Conservation (phyloP, 495 filamentous ascomycete genomes). For the Penicillium flavigenum region DNA sequence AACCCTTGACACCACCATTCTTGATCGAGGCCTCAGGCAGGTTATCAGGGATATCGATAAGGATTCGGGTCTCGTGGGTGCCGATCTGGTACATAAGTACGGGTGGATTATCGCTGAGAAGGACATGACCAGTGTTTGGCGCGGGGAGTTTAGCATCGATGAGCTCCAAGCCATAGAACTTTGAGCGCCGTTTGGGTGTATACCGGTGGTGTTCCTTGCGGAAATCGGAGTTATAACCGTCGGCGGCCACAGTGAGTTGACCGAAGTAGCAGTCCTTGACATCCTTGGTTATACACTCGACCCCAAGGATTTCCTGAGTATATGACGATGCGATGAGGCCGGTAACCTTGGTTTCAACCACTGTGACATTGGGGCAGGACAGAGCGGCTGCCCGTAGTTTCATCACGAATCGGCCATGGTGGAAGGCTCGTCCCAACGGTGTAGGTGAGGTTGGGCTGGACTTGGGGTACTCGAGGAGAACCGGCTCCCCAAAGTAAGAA, state of each 20-base stretch:
- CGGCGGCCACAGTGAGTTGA: conserved; percentile 80
- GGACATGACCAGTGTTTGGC: conserved; percentile 77
- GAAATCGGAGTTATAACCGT: conserved; percentile 93
- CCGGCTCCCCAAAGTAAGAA: conserved; percentile 73
- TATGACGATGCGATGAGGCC: conserved; percentile 58
- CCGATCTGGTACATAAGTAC: conserved; percentile 97
- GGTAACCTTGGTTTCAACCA: conserved; percentile 71
- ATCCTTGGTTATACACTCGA: conserved; percentile 61
- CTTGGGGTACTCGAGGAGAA: conserved; percentile 72
- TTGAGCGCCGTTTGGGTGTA: conserved; percentile 67
- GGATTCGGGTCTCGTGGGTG: conserved; percentile 84
- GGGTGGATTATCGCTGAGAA: conserved; percentile 72
- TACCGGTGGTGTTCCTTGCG: conserved; percentile 73
- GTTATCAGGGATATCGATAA: conserved; percentile 86
- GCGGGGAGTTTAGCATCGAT: conserved; percentile 78
- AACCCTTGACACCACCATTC: conserved; percentile 77
- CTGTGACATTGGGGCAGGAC: conserved; percentile 65
- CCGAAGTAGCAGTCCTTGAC: conserved; percentile 78
- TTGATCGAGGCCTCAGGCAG: conserved; percentile 65
- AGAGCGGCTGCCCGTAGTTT: conserved; percentile 68
- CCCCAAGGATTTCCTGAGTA: conserved; percentile 67
- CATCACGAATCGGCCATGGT: conserved; percentile 81
- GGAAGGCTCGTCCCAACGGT: conserved; percentile 71
- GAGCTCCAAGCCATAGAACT: conserved; percentile 91
- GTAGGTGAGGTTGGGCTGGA: conserved; percentile 29